These are phyloP conservation scores for Clonostachys rhizophaga DNA, from an alignment of 2,329 filamentous ascomycete species.

Conservation along the genomic window DNA sequence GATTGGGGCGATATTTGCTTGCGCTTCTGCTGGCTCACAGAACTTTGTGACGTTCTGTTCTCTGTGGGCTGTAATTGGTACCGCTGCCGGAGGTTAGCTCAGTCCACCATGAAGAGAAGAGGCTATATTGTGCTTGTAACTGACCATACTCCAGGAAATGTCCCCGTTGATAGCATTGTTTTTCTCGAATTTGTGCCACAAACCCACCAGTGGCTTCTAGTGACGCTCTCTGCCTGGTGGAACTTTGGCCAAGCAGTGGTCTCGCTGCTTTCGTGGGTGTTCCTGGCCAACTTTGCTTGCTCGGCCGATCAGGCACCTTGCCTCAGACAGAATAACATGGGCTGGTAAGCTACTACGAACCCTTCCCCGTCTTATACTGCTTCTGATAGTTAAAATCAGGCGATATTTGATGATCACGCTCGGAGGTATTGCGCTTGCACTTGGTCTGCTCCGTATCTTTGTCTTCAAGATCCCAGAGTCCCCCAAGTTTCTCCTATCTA, in stretches of 20 bases:
- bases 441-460: slow-evolving; percentile 32
- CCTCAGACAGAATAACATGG: slow-evolving; percentile 35
- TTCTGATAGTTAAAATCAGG: slow-evolving; percentile 5
- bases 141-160: slow-evolving; percentile 19
- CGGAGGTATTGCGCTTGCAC: slow-evolving; percentile 28
- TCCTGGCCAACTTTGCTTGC: slow-evolving; percentile 28
- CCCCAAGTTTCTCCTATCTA: slow-evolving; percentile 33
- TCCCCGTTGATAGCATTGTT: slow-evolving; percentile 40
- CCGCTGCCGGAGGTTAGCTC: slow-evolving; percentile 23
- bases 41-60: slow-evolving; percentile 52
- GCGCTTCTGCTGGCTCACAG: slow-evolving; percentile 50
- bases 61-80: slow-evolving; percentile 46
- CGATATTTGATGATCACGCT: slow-evolving; percentile 34
- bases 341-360: slow-evolving; percentile 20
- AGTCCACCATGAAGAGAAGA: too few species aligned
- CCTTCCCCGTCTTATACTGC: not conserved
- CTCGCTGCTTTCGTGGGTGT: slow-evolving; percentile 25
- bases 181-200: slow-evolving; percentile 41
- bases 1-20: slow-evolving; percentile 46
- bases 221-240: slow-evolving; percentile 37
- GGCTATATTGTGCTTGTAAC: too few species aligned
- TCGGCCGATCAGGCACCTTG: slow-evolving; percentile 21
- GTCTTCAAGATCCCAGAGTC: slow-evolving; percentile 36
- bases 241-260: slow-evolving; percentile 40
- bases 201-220: slow-evolving; percentile 36